phyloP scores from a whole-genome alignment of 352 stramenopile species.

The Phytophthora vignae region DNA sequence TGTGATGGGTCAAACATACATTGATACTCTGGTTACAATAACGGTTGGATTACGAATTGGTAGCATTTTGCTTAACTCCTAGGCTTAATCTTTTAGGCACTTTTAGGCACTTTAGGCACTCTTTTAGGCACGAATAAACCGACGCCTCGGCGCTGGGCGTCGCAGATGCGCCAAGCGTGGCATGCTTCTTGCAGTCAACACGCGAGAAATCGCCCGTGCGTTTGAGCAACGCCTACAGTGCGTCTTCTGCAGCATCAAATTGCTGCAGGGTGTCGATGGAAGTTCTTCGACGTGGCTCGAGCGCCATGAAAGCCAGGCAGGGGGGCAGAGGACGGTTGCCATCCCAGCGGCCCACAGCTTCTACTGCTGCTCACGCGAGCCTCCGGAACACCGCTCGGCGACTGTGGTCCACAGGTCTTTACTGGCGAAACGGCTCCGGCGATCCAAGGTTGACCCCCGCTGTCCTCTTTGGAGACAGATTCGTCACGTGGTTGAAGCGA shows the following conservation, averaged over 20 bases:
- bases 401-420: not conserved
- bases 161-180: conserved; percentile 7
- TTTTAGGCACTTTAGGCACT: too few relatives aligned
- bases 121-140: too few relatives aligned
- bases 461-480: not conserved
- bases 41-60: too few relatives aligned
- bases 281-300: not conserved
- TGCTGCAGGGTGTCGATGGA: not conserved
- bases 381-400: not conserved
- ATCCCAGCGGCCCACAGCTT: not conserved
- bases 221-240: not conserved
- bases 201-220: not conserved
- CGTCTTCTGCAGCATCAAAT: not conserved
- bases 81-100: too few relatives aligned
- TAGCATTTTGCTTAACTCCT: too few relatives aligned
- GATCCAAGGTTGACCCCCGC: not conserved
- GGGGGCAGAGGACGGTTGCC: not conserved
- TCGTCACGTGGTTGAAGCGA: not conserved
- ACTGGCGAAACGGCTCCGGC: not conserved
- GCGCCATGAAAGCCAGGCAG: too few relatives aligned
- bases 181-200: not conserved
- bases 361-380: not conserved
- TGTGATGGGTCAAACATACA: too few relatives aligned
- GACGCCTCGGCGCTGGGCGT: too few relatives aligned
- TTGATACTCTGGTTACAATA: too few relatives aligned